Percentiles rank a stretch among this genome's conserved stretches.
Conservation (phyloP, 768 basidiomycete genomes). For the Suillus lakei region DNA sequence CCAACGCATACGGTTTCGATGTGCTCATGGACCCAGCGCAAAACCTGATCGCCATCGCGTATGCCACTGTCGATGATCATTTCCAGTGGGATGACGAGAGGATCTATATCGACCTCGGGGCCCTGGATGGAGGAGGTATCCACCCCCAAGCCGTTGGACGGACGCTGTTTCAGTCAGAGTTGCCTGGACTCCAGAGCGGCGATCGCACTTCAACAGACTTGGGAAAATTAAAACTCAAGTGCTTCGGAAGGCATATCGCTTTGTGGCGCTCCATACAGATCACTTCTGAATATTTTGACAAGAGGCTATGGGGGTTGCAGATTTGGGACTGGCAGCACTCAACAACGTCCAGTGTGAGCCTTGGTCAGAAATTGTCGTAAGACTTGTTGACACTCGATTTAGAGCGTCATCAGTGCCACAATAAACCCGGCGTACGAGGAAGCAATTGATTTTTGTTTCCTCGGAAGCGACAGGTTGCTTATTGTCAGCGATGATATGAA, state of each 20-base stretch:
- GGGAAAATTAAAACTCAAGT: not conserved
- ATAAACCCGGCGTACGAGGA: not conserved
- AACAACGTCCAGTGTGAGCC: not conserved
- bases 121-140: not conserved
- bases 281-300: not conserved
- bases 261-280: not conserved
- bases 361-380: not conserved
- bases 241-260: constrained; percentile 1
- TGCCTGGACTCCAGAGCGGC: not conserved
- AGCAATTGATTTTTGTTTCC: not conserved
- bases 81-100: not conserved
- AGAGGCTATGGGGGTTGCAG: not conserved
- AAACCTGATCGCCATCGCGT: not conserved
- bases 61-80: not conserved
- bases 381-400: not conserved
- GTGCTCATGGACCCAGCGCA: not conserved
- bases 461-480: not conserved
- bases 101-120: not conserved
- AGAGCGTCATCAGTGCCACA: not conserved
- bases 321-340: constrained; percentile 3
- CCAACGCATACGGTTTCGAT: not conserved
- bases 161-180: not conserved
- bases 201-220: not conserved
- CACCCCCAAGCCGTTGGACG: not conserved
- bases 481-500: not conserved